Base-by-base conservation (phyloP, 2,329 filamentous ascomycete species). In the Trichocomaceae sp. region DNA sequence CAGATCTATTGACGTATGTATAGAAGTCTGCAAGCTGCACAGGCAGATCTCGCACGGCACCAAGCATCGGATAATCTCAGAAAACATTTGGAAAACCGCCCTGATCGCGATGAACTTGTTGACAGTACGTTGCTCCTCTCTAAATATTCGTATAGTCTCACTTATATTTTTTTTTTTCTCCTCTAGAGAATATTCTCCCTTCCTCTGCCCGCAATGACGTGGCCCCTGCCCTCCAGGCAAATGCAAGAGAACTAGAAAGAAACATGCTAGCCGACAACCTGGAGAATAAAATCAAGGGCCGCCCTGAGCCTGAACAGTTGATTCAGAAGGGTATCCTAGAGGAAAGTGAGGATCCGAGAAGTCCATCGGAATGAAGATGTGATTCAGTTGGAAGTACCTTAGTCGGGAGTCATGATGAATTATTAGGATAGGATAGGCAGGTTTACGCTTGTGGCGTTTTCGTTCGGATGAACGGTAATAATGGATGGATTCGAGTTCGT, bases 171-270 rank as follows among this genome's bases (percentile, higher is more conserved):
- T 26, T 26, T 26, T 26, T 26, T 26, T n/a, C n/a, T n/a, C n/a
- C n/a, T n/a, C n/a, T 63, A 92, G 88, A 85, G 63, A 95, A 96
- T 73, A 96, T 96, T 69, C 84, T 96, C 23, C 88, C 88, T 23
- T 44, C 49, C 17, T 42, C 39, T 5, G 83, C 84, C 54, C 51
- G 52, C 47, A 87, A 87, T 31, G 86, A 73, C 50, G 89, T 87
- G 17, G 90, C 90, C 0, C 90, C 91, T 0, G 81, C 86, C 2
- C 77, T 96, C 52, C 84, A 86, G 67, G 89, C 86, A 54, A 83
- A 90, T 59, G 90, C 93, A 71, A 86, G 82, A 66, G 88, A 95
- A 76, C 83, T 96, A 42, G 83, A 90, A 72, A 90, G 85, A 69
- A 86, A 90, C 71, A 96, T 96, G 90, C 83, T 87, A 13, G 87